Evolutionary conservation across 225 moss, liverwort and hornwort species (phyloP), one percentile per base, ranked within the genome.

Genomic region (Ulota crispa): DNA sequence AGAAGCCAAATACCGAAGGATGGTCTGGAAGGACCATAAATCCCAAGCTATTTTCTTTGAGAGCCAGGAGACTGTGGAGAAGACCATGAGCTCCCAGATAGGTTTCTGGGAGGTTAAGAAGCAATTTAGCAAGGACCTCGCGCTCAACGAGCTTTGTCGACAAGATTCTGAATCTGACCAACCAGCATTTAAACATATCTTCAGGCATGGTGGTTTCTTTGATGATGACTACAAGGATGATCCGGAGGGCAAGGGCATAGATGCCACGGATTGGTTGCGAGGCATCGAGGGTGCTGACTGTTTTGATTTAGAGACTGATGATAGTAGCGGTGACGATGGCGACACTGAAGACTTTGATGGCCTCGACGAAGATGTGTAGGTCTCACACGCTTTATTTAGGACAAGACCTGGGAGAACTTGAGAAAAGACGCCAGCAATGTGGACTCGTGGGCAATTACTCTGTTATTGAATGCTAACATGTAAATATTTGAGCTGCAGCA

Each of bases 21-120:
- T 93, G 75, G 93, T 99, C 26, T 87, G 87, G 86, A 99, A 99
- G 88, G 94, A 99, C 78, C 89, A 90, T 92, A 86, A 94, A 73
- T 94, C 97, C 37, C 93, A 85, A 80, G 86, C 97, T 7, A 94
- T 97, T 77, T 97, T 97, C 81, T 70, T 81, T 43, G 93, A 81
- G 37, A 84, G 78, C 68, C 71, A 77, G 65, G 82, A 82, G 68
- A 57, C 69, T 18, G 54, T 10, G 45, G 79, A 85, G 61, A 85
- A 76, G 81, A 76, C 3, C 65, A 55, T 32, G 5, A 56, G 39
- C 53, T 76, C 73, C 28, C 78, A 77, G 60, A 83, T 83, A 26
- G 83, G 83, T 72, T 85, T 91, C 70, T 91, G 91, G 91, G 83
- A 85, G 27, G 83, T 91, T 31, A 68, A 59, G 30, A 73, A 81